Evolutionary conservation across 192 early-diverging fungal genomes (phyloP).

Genomic region (Coemansia sp.): DNA sequence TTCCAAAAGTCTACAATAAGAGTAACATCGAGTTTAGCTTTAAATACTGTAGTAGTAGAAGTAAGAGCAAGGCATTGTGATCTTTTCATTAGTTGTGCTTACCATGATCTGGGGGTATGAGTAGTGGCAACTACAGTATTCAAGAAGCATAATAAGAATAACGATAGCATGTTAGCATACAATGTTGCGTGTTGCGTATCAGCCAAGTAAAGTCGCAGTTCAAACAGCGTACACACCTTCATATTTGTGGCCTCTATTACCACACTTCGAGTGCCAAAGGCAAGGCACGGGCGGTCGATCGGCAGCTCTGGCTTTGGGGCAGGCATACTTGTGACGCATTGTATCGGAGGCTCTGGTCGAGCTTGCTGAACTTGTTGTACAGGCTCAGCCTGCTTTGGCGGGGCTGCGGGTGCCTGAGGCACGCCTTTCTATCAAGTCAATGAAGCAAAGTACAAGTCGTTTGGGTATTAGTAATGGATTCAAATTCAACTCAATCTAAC

Average conservation of each 20-base stretch:
- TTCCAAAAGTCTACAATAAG: constrained; percentile 7
- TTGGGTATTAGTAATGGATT: background rate
- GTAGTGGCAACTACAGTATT: constrained; percentile 1
- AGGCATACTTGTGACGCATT: background rate
- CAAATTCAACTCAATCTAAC: constrained; percentile 6
- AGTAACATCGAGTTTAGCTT: background rate
- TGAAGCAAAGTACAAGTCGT: background rate
- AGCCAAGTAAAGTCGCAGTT: background rate
- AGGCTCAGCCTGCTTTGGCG: background rate
- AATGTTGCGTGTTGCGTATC: background rate
- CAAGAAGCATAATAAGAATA: background rate
- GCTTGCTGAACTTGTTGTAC: background rate
- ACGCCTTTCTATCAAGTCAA: background rate
- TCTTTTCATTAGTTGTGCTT: background rate
- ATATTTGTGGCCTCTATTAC: background rate
- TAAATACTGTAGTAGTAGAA: background rate
- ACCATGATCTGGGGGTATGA: constrained; percentile 17
- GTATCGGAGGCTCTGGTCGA: background rate
- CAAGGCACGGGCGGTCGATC: background rate
- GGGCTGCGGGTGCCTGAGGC: constrained; percentile 8
- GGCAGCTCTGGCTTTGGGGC: background rate
- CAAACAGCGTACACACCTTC: constrained; percentile 3
- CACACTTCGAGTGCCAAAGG: constrained; percentile 1
- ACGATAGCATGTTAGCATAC: background rate
- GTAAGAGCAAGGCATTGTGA: background rate